Base-by-base conservation (phyloP, 257 asterid species). In the Craterostigma plantagineum region DNA sequence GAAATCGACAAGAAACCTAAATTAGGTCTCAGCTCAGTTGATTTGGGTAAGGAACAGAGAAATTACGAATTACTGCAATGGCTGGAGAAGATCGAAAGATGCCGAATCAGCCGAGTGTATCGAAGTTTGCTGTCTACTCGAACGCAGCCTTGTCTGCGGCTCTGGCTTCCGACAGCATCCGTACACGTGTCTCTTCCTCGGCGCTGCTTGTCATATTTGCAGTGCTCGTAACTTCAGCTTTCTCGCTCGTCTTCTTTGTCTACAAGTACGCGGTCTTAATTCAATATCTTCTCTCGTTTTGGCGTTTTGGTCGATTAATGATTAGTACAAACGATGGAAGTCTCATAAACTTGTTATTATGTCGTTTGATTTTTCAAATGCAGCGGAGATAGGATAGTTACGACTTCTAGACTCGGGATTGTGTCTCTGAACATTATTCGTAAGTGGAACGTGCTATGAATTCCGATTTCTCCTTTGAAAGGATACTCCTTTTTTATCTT, bases 111-210 rank as follows among this genome's bases (percentile, higher is more conserved):
- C 30, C 30, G 30, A 23, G 4, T 23, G 30, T 23, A 6, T 63
- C 75, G 36, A 69, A 69, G 75, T 86, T 86, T 63, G 39, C 76
- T 33, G 97, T 71, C 65, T 86, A 86, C 55, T 84, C 70, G 68
- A 73, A 86, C 53, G 73, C 91, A 9, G 78, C 87, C 16, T 67
- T 86, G 52, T 81, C 94, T 46, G 85, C 94, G 44, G 94, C 91
- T 38, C 73, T 81, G 48, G 78, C 90, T 41, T 63, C 92, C 60
- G 69, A 49, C n/a, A n/a, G n/a, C n/a, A n/a, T n/a, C 66, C 78
- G 93, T 54, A 72, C 69, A 54, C 97, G 87, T 41, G 90, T 87
- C 35, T 49, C 69, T 47, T 65, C 63, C 45, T 56, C 70, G 46
- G 64, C 77, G 33, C 53, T 81, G 67, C 34, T 73, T 33, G 70